phyloP scores from a whole-genome alignment of 805 yeast genomes.

The Wickerhamiella nectarea region DNA sequence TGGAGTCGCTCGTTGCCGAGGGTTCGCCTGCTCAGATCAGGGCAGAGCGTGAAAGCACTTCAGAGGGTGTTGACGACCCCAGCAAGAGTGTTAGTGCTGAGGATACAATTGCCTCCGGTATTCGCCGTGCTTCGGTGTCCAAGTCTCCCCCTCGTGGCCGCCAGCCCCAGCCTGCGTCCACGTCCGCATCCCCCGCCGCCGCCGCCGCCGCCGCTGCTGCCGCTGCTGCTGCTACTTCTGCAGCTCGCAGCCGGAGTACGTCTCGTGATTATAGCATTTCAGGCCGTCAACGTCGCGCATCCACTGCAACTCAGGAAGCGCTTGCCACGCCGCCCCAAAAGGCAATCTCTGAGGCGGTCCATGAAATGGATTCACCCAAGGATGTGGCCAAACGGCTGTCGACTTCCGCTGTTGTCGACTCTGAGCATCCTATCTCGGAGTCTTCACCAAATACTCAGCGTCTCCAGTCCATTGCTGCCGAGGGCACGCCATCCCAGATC shows the following conservation, averaged over 20 bases:
- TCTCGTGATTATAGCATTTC: not conserved
- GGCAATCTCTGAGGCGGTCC: not conserved
- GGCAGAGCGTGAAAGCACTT: conserved; percentile 4
- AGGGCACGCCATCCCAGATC: not conserved
- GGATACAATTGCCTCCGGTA: conserved; percentile 1
- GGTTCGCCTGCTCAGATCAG: conserved; percentile 1
- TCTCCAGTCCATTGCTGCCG: not conserved
- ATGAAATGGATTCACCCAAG: not conserved
- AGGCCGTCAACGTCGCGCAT: not conserved
- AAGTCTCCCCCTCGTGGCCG: no score
- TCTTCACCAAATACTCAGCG: not conserved
- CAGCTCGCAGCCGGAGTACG: no score
- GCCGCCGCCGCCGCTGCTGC: no score
- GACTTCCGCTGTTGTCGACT: not conserved
- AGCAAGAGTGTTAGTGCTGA: not conserved
- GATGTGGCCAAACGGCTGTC: not conserved
- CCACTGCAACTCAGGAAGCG: not conserved
- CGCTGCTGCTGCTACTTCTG: no score
- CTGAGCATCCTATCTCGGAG: not conserved
- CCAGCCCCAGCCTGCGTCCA: no score
- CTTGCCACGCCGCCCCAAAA: not conserved
- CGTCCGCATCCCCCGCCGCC: no score
- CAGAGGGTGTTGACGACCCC: not conserved
- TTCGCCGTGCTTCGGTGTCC: conserved; percentile 3
- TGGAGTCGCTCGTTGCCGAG: not conserved